Percentiles rank a stretch among this genome's conserved stretches.
Conservation (phyloP, 108 stramenopile species). For the Bacterosira constricta region DNA sequence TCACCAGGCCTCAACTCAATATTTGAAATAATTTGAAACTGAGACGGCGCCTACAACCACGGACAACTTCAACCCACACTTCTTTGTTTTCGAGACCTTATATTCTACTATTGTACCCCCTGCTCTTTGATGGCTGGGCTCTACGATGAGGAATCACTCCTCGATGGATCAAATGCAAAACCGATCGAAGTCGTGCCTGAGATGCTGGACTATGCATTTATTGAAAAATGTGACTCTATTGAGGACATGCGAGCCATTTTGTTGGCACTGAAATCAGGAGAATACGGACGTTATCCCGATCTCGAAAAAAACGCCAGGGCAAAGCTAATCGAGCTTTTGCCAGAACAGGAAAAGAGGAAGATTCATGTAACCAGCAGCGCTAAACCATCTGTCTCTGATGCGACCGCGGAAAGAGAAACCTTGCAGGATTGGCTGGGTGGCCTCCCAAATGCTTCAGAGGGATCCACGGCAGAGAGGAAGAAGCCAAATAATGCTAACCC, state of each 20-base stretch:
- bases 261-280: conserved; percentile 43
- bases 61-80: neutral
- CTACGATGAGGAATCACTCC: conserved; percentile 4
- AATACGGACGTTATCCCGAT: conserved; percentile 57
- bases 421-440: conserved; percentile 26
- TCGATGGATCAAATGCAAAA: neutral
- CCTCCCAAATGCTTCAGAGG: neutral
- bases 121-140: conserved; percentile 26
- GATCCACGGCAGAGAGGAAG: neutral
- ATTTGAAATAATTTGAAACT: no score
- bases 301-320: conserved; percentile 45
- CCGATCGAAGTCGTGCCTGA: conserved; percentile 49
- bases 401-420: conserved; percentile 9
- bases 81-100: neutral
- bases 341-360: conserved; percentile 41
- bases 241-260: conserved; percentile 50
- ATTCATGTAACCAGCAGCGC: conserved; percentile 23
- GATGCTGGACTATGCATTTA: conserved; percentile 77
- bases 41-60: neutral
- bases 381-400: conserved; percentile 26
- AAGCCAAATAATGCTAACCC: neutral
- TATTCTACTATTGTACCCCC: no score
- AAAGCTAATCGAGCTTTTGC: conserved; percentile 38
- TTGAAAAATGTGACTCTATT: conserved; percentile 40
- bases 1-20: no score